A percentile compares a stretch with the other conserved stretches of the same genome.
Conservation (phyloP, 2,329 filamentous ascomycete species). For the Corinectria fuckeliana region DNA sequence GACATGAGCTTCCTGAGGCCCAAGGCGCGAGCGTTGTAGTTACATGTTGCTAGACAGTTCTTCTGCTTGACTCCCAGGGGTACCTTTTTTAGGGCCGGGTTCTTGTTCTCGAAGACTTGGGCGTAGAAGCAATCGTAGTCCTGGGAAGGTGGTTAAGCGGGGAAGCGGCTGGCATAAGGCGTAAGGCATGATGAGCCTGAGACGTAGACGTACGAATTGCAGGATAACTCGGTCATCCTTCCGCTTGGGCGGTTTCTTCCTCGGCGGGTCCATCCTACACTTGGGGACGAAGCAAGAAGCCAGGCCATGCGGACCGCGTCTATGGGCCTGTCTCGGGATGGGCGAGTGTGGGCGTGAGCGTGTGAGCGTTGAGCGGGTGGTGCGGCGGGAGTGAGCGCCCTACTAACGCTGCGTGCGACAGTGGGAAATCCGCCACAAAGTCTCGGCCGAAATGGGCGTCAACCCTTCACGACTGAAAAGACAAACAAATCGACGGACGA, state of each 20-base stretch:
- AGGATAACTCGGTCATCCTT: slow-evolving; percentile 74
- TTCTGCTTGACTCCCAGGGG: slow-evolving; percentile 91
- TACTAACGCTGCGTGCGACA: not conserved
- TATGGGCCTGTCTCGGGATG: slow-evolving; percentile 23
- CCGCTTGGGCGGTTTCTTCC: slow-evolving; percentile 48
- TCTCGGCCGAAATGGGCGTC: not conserved
- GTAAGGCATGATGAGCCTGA: slow-evolving; percentile 10
- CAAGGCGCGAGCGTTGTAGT: slow-evolving; percentile 84
- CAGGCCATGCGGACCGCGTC: slow-evolving; percentile 2
- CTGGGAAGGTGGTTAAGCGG: slow-evolving; percentile 48
- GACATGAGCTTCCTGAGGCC: slow-evolving; percentile 84
- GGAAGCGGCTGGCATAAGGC: slow-evolving; percentile 7
- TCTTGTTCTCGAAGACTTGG: slow-evolving; percentile 83
- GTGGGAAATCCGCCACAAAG: not conserved
- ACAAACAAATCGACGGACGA: not conserved
- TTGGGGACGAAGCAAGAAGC: slow-evolving; percentile 5
- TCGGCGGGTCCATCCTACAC: slow-evolving; percentile 40
- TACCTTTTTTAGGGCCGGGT: slow-evolving; percentile 72
- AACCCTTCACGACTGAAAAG: not conserved
- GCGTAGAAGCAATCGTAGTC: slow-evolving; percentile 95
- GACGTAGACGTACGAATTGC: slow-evolving; percentile 72
- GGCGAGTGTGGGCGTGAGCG: not conserved
- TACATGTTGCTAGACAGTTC: slow-evolving; percentile 90
- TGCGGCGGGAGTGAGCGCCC: slow-evolving; percentile 2
- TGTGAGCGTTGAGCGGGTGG: slow-evolving; percentile 5